phyloP scores from a whole-genome alignment of 2,329 filamentous ascomycete species.

The Fusarium graminum region DNA sequence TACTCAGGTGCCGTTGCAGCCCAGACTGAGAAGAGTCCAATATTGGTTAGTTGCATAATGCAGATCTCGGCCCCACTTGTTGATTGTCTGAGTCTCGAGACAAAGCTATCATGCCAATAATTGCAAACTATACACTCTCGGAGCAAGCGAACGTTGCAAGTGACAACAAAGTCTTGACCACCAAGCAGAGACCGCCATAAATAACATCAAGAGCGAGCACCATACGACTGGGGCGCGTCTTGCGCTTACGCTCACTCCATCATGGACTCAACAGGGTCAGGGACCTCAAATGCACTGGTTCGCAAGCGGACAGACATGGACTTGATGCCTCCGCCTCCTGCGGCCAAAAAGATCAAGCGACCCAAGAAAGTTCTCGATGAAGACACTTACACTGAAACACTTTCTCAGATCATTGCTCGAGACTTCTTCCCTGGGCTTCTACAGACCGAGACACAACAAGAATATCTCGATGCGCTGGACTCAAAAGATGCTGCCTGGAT shows the following conservation, averaged over 20 bases:
- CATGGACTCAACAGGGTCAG: conserved; percentile 55
- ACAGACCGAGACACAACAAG: conserved; percentile 87
- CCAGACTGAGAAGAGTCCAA: neutral
- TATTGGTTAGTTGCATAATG: conserved; percentile 46
- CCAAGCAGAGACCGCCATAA: neutral
- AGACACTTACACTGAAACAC: conserved; percentile 89
- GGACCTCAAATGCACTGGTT: conserved; percentile 69
- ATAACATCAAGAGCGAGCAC: neutral
- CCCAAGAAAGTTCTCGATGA: conserved; percentile 91
- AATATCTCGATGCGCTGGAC: conserved; percentile 91
- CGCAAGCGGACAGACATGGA: conserved; percentile 78
- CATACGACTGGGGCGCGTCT: neutral
- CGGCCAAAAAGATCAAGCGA: conserved; percentile 89
- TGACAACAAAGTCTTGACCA: neutral
- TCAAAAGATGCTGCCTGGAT: conserved; percentile 91
- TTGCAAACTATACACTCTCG: neutral
- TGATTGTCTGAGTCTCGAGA: neutral
- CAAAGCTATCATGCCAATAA: conserved; percentile 5
- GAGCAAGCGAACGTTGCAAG: neutral
- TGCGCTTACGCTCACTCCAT: conserved; percentile 1
- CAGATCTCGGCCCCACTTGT: conserved; percentile 31
- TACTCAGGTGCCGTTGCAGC: neutral
- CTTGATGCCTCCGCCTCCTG: conserved; percentile 87
- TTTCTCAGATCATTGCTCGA: conserved; percentile 94
- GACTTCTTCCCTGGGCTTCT: conserved; percentile 96